These are phyloP conservation scores for Rubus idaeus DNA, from an alignment of 306 rosid genomes.

Conservation along the genomic window DNA sequence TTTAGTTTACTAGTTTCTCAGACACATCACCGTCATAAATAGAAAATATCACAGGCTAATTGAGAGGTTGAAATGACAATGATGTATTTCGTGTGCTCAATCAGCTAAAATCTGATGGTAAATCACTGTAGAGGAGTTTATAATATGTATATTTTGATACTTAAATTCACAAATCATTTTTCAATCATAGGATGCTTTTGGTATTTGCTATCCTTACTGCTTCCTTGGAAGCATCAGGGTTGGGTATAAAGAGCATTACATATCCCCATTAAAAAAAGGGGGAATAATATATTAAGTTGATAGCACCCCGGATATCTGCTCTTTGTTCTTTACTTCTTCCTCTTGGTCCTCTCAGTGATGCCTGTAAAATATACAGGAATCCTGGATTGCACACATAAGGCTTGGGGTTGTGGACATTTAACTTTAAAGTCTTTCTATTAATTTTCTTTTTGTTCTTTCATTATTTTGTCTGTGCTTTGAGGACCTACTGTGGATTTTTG, in stretches of 20 bases:
- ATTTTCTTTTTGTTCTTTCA: background rate
- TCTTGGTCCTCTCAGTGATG: background rate
- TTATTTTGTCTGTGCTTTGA: background rate
- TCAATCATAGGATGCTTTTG: background rate
- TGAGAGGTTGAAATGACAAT: background rate
- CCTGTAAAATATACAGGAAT: background rate
- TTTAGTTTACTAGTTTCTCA: background rate
- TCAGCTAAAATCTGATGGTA: background rate
- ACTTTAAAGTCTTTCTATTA: background rate
- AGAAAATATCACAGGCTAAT: background rate
- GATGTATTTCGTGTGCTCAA: background rate
- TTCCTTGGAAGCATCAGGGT: slow-evolving; percentile 1
- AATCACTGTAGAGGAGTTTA: background rate
- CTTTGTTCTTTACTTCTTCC: background rate
- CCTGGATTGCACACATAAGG: background rate
- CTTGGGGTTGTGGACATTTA: background rate
- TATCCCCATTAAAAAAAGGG: background rate
- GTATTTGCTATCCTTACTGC: background rate
- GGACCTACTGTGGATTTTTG: background rate
- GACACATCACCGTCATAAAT: background rate
- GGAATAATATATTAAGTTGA: background rate
- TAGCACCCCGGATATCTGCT: background rate
- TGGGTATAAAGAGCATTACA: background rate
- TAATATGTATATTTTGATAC: background rate
- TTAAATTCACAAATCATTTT: background rate